phyloP scores from a whole-genome alignment of 2,329 filamentous ascomycete species.

The Sclerotinia nivalis region DNA sequence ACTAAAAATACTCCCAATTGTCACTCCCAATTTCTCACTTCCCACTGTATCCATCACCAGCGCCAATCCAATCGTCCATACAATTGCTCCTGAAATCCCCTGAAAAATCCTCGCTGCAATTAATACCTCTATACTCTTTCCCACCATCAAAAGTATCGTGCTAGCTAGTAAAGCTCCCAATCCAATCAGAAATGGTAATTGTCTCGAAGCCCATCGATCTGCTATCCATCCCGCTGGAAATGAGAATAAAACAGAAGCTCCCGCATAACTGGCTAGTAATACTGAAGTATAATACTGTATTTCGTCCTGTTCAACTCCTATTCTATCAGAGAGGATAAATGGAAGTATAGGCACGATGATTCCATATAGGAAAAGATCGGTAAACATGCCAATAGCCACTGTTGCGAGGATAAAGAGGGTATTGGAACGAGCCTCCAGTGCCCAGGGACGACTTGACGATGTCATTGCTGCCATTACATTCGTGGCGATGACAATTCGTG shows the following conservation, averaged over 20 bases:
- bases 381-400: slow-evolving; percentile 56
- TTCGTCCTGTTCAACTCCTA: slow-evolving; percentile 49
- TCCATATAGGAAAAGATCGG: slow-evolving; percentile 60
- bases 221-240: slow-evolving; percentile 56
- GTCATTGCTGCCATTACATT: background rate
- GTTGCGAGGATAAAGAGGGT: slow-evolving; percentile 59
- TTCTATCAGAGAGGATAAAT: slow-evolving; percentile 55
- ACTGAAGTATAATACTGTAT: slow-evolving; percentile 55
- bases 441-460: background rate
- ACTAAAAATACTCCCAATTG: slow-evolving; percentile 61
- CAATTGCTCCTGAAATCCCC: slow-evolving; percentile 67
- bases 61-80: slow-evolving; percentile 73
- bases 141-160: slow-evolving; percentile 67
- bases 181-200: slow-evolving; percentile 58
- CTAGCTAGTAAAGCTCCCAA: slow-evolving; percentile 58
- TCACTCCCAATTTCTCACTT: slow-evolving; percentile 59
- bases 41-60: slow-evolving; percentile 70
- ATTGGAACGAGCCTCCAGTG: slow-evolving; percentile 48
- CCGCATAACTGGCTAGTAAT: slow-evolving; percentile 56
- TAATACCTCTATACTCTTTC: slow-evolving; percentile 59
- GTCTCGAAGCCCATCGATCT: slow-evolving; percentile 54
- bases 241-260: slow-evolving; percentile 52
- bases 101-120: slow-evolving; percentile 66
- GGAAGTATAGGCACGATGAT: slow-evolving; percentile 60
- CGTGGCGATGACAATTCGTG: background rate